These are phyloP conservation scores for Zymoseptoria tritici DNA, from an alignment of 2,329 filamentous ascomycete genomes.

Conservation along the genomic window DNA sequence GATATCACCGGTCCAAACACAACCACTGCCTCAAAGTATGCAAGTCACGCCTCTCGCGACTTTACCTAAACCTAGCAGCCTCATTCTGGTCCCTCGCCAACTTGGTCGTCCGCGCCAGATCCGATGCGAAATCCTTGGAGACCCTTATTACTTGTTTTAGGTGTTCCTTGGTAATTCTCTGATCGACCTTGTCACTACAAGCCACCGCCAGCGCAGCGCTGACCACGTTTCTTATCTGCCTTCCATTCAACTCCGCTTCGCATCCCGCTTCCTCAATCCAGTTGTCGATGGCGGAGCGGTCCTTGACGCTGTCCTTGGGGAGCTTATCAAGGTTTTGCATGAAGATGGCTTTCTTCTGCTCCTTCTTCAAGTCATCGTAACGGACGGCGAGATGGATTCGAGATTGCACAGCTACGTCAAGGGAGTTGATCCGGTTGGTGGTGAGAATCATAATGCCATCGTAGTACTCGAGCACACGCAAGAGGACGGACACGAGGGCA, in stretches of 20 bases:
- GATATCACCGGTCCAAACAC: no score
- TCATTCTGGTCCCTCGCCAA: background rate
- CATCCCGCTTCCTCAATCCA: background rate
- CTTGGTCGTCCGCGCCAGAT: background rate
- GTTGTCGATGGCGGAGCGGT: background rate
- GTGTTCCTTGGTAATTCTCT: background rate
- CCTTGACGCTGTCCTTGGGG: background rate
- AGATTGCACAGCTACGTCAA: slow-evolving; percentile 7
- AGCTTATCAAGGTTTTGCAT: background rate
- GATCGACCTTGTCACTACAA: background rate
- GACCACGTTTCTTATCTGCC: slow-evolving; percentile 10
- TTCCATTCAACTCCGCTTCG: slow-evolving; percentile 2
- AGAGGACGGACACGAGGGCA: slow-evolving; percentile 58
- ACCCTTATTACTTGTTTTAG: background rate
- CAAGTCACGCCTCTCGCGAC: no score
- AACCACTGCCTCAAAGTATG: no score
- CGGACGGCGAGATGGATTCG: slow-evolving; percentile 7
- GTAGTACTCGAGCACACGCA: slow-evolving; percentile 33
- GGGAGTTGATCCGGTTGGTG: slow-evolving; percentile 6
- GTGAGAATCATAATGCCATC: slow-evolving; percentile 20
- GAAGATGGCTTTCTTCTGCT: slow-evolving; percentile 1
- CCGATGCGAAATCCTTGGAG: background rate
- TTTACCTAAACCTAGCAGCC: background rate
- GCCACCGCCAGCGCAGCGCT: slow-evolving; percentile 4
- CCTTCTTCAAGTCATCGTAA: slow-evolving; percentile 1